These are phyloP conservation scores for Colletotrichum tamarilloi DNA, from an alignment of 2,329 filamentous ascomycete species.

Conservation along the genomic window DNA sequence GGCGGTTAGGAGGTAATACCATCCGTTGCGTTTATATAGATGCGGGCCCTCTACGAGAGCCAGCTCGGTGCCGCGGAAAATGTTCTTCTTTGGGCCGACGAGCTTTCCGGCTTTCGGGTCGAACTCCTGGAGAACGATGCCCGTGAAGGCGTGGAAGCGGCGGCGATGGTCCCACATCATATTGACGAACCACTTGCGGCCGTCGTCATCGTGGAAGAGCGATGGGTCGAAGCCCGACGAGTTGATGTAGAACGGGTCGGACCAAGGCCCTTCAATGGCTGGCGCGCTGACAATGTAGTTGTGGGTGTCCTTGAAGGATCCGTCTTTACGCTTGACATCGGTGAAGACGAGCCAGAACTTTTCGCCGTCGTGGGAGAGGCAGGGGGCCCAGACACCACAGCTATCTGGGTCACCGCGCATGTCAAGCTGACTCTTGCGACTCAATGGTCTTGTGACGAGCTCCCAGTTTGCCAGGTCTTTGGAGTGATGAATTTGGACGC, in stretches of 20 bases:
- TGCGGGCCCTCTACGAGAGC: constrained; percentile 68
- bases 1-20: constrained; percentile 70
- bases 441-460: constrained; percentile 58
- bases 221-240: constrained; percentile 73
- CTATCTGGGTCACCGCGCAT: constrained; percentile 70
- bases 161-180: constrained; percentile 67
- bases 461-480: constrained; percentile 65
- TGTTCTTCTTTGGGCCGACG: constrained; percentile 65
- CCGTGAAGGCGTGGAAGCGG: constrained; percentile 61
- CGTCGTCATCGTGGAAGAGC: constrained; percentile 68
- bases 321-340: constrained; percentile 75
- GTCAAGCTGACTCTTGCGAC: constrained; percentile 62
- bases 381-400: constrained; percentile 74
- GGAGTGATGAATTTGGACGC: constrained; percentile 66
- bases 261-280: constrained; percentile 69
- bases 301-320: constrained; percentile 71
- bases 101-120: constrained; percentile 60
- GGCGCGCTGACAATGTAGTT: constrained; percentile 71
- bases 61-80: constrained; percentile 66
- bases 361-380: constrained; percentile 69
- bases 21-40: constrained; percentile 67
- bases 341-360: constrained; percentile 74
- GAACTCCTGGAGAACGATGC: constrained; percentile 69
- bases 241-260: constrained; percentile 68
- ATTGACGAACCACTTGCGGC: constrained; percentile 67